Base-by-base conservation (phyloP, 176 grass and related monocot genomes). In the Eragrostis nindensis region DNA sequence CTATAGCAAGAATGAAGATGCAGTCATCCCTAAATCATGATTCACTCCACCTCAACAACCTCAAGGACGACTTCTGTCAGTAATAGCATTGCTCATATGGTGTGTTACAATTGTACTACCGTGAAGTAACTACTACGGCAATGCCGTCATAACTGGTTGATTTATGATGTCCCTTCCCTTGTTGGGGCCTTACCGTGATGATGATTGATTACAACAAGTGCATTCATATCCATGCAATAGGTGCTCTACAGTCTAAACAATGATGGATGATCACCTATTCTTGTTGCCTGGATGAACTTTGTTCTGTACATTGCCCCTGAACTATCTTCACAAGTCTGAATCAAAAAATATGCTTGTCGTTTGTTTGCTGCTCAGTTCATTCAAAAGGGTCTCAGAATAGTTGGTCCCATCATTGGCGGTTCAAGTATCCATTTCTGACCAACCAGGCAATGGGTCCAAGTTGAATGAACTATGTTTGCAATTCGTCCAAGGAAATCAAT, bases 351-450 rank as follows among this genome's bases (percentile, higher is more conserved):
- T 11, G 45, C 18, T 11, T 71, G 21, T 59, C 25, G 11, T 66
- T 56, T 69, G 44, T 56, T 55, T 84, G 32, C 21, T 36, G 26
- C 11, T 52, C 32, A 39, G 49, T 27, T 76, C 13, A 46, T 36
- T 29, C 71, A 74, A 74, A 85, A 41, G n/a, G 74, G 43, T 69
- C 7, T 62, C 41, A 39, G 42, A 76, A 47, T 26, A 13, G 66
- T 32, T 56, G 63, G 44, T n/a, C 64, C 66, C 24, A 60, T 76
- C 77, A 81, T 77, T 59, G 77, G 77, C 72, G 49, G 87, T 57
- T 89, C 65, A 66, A 66, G 77, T 49, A 89, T 89, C 87, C 27
- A 77, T 64, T 39, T 89, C 87, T 48, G 46, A 77, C 81, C 87
- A 85, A 79, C 82, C 54, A 77, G 52, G 87, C 71, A 45, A 85